Percentiles rank a stretch among this genome's conserved stretches.
Evolutionary conservation across 2,329 filamentous ascomycete genomes (phyloP).

Genomic region (Pseudogymnoascus sp.): DNA sequence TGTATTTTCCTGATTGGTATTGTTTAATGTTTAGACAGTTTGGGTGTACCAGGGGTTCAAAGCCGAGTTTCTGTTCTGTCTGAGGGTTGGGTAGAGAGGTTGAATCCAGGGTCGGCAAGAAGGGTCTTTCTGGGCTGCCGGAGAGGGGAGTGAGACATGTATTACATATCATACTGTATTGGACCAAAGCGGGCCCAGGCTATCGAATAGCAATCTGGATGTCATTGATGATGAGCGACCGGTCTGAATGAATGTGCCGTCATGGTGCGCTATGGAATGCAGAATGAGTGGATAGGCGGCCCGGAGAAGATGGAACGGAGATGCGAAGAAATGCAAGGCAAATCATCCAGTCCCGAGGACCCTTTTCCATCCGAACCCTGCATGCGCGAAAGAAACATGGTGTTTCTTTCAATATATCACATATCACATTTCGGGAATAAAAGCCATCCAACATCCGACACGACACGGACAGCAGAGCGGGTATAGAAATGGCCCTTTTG

Average conservation of each 20-base stretch:
- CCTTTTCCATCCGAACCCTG: not conserved
- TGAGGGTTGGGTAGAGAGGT: not conserved
- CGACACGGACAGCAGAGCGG: not conserved
- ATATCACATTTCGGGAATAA: not conserved
- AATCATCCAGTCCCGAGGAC: not conserved
- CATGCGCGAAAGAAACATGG: not conserved
- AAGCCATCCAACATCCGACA: not conserved
- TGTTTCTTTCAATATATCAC: not conserved
- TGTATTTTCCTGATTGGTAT: not conserved
- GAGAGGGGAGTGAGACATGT: constrained; percentile 9
- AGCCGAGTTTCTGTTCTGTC: not conserved
- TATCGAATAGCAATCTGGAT: not conserved
- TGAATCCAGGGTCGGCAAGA: not conserved
- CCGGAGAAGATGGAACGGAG: not conserved
- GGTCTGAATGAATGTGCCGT: constrained; percentile 2
- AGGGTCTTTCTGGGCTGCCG: constrained; percentile 1
- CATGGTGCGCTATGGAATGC: constrained; percentile 2
- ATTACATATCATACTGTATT: constrained; percentile 3
- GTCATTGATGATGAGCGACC: constrained; percentile 6
- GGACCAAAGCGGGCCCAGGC: not conserved
- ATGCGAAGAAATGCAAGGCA: not conserved
- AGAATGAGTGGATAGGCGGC: not conserved
- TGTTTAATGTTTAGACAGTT: not conserved
- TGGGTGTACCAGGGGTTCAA: not conserved
- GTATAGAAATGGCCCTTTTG: not conserved